phyloP scores from a whole-genome alignment of 2,329 filamentous ascomycete species.

The Cercospora janseana region DNA sequence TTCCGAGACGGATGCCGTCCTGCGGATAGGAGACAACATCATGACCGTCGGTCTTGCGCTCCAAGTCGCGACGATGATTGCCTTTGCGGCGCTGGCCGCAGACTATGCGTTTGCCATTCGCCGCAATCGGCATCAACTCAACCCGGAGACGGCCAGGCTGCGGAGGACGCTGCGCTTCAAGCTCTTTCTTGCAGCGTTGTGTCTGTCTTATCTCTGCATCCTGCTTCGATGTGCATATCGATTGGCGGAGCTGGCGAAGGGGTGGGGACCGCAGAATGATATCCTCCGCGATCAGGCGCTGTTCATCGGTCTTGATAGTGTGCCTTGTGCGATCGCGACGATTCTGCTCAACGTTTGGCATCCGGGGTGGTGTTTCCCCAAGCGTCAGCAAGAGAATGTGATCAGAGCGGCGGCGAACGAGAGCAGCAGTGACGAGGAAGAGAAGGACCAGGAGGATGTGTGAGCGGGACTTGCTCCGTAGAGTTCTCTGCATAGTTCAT shows the following conservation, averaged over 20 bases:
- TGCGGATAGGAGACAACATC: conserved; percentile 52
- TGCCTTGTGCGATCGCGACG: conserved; percentile 32
- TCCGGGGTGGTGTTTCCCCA: conserved; percentile 35
- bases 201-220: conserved; percentile 31
- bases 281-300: conserved; percentile 30
- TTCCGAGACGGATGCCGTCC: conserved; percentile 43
- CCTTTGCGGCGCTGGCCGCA: conserved; percentile 46
- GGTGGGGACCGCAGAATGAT: conserved; percentile 28
- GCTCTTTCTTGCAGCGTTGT: conserved; percentile 31
- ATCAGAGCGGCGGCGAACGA: conserved; percentile 11
- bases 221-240: conserved; percentile 33
- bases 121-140: conserved; percentile 26
- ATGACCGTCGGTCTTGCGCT: conserved; percentile 59
- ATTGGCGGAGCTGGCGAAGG: conserved; percentile 34
- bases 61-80: conserved; percentile 54
- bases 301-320: conserved; percentile 39
- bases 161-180: conserved; percentile 36
- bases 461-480: neutral
- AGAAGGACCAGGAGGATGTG: neutral
- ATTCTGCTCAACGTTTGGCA: conserved; percentile 36
- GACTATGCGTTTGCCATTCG: conserved; percentile 38
- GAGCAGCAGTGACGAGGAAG: conserved; percentile 17
- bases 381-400: conserved; percentile 19
- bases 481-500: neutral
- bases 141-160: conserved; percentile 35